phyloP scores from a whole-genome alignment of 176 grass and related monocot genomes.

The Phoenix dactylifera region DNA sequence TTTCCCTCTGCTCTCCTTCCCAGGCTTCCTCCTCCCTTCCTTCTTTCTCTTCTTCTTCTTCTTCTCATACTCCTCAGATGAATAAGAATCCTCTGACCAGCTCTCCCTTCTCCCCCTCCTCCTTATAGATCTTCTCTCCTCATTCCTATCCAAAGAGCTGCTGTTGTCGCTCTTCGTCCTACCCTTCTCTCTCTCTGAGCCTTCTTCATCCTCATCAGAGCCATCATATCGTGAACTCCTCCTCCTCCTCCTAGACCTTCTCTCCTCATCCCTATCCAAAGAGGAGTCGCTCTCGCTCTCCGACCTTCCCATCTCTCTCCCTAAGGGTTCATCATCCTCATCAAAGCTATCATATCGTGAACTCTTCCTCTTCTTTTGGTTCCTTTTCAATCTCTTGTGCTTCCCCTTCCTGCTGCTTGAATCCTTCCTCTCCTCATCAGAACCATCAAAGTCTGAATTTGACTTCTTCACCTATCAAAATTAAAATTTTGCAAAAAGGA shows the following conservation, averaged over 20 bases:
- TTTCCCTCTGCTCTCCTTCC: slow-evolving; percentile 2
- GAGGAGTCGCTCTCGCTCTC: slow-evolving; percentile 15
- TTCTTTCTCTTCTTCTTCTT: neutral
- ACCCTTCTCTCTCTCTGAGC: no score
- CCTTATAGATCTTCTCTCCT: slow-evolving; percentile 16
- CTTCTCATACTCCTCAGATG: slow-evolving; percentile 1
- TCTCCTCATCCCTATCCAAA: slow-evolving; percentile 20
- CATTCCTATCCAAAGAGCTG: slow-evolving; percentile 21
- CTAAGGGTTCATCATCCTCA: no score
- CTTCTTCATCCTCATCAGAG: no score
- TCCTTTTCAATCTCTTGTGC: slow-evolving; percentile 19
- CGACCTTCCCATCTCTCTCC: slow-evolving; percentile 1
- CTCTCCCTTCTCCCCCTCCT: slow-evolving; percentile 21
- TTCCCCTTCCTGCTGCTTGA: slow-evolving; percentile 27
- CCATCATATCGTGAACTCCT: slow-evolving; percentile 1
- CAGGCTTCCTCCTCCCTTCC: neutral
- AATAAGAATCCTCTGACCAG: slow-evolving; percentile 11
- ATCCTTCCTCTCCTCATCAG: slow-evolving; percentile 10
- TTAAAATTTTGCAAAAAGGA: neutral
- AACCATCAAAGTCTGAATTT: slow-evolving; percentile 37
- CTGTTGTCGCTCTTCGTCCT: slow-evolving; percentile 9
- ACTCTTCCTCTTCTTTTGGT: slow-evolving; percentile 18
- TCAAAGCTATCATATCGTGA: no score
- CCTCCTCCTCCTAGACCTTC: slow-evolving; percentile 23
- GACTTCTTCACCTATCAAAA: slow-evolving; percentile 8